phyloP scores from a whole-genome alignment of 208 protist species.

The Trichomonas vaginalis region DNA sequence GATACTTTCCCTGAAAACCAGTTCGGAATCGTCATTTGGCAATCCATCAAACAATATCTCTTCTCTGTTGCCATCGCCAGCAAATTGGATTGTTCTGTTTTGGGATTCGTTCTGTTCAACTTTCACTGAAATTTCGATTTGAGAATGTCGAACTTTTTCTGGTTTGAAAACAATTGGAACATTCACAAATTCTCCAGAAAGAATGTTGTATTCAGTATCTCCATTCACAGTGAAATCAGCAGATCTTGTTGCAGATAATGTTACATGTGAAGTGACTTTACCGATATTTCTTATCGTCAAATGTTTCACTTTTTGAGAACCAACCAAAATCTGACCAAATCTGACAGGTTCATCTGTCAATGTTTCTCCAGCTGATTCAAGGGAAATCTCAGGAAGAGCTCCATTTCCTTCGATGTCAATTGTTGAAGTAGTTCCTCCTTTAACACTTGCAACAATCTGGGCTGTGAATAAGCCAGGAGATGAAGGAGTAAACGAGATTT shows the following conservation, averaged over 20 bases:
- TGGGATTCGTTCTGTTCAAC: not conserved
- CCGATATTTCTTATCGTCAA: not conserved
- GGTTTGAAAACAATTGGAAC: not conserved
- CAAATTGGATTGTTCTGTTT: not conserved
- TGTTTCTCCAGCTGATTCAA: not conserved
- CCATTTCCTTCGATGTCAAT: not conserved
- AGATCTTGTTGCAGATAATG: not conserved
- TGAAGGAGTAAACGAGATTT: not conserved
- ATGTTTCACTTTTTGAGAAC: not conserved
- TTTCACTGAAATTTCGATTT: not conserved
- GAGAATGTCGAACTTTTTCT: not conserved
- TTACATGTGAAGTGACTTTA: not conserved
- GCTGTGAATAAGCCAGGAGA: not conserved
- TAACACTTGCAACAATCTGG: not conserved
- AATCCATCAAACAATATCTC: not conserved
- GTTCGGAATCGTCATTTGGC: not conserved
- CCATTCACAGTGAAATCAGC: not conserved
- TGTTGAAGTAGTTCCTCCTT: not conserved
- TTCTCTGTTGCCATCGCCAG: not conserved
- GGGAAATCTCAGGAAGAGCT: not conserved
- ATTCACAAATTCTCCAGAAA: not conserved
- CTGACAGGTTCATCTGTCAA: not conserved
- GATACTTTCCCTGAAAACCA: not conserved
- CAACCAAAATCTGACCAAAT: not conserved
- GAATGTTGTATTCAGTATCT: not conserved